These are phyloP conservation scores for Lathyrus aphaca DNA, from an alignment of 306 rosid species.

Conservation along the genomic window DNA sequence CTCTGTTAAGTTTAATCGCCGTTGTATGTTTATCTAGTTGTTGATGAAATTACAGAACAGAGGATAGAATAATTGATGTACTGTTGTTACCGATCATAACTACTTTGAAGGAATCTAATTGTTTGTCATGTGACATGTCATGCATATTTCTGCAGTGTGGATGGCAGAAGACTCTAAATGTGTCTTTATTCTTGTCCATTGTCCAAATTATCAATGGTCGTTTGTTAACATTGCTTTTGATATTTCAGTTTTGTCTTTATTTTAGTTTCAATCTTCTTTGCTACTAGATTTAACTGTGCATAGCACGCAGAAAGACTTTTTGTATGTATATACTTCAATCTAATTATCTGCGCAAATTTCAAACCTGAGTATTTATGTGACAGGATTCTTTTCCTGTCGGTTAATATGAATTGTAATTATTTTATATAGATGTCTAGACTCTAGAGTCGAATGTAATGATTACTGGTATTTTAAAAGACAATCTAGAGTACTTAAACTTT, in stretches of 20 bases:
- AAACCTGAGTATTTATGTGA: not conserved
- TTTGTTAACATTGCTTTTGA: constrained; percentile 14
- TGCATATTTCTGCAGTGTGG: not conserved
- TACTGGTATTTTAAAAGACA: not conserved
- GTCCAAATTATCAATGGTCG: not conserved
- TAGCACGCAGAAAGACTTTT: too few relatives aligned
- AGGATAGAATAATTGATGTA: constrained; percentile 2
- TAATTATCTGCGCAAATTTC: too few relatives aligned
- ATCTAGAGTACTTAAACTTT: not conserved
- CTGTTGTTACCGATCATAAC: not conserved
- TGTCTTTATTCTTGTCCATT: constrained; percentile 9
- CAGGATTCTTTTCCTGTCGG: not conserved
- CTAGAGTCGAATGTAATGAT: too few relatives aligned
- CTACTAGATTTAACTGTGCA: too few relatives aligned
- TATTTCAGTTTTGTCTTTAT: constrained; percentile 15
- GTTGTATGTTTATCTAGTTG: constrained; percentile 8
- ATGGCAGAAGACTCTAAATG: not conserved
- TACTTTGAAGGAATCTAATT: constrained; percentile 7
- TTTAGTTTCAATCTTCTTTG: constrained; percentile 21
- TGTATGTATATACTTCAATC: too few relatives aligned
- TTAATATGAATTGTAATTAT: constrained; percentile 19
- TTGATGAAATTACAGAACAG: constrained; percentile 12
- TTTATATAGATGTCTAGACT: too few relatives aligned
- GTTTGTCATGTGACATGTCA: constrained; percentile 6
- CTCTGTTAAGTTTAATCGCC: not conserved